Conservation (phyloP, 2,329 filamentous ascomycete genomes). For the Fusarium sp. region DNA sequence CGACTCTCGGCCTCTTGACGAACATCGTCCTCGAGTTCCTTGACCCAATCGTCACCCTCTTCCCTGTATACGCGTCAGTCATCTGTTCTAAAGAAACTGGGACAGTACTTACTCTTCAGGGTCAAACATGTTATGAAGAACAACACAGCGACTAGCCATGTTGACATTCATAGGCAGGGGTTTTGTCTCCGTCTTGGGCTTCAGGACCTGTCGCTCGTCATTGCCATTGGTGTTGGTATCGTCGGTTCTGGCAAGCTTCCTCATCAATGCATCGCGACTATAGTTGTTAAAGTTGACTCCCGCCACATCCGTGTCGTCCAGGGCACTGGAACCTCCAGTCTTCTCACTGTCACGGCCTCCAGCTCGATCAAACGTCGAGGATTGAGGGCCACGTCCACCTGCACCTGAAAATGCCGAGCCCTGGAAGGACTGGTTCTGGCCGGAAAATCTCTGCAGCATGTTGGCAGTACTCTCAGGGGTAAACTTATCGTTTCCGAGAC, state of each 20-base stretch:
- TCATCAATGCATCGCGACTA: constrained; percentile 98
- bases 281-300: constrained; percentile 99
- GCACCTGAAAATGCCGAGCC: constrained; percentile 92
- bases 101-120: constrained; percentile 80
- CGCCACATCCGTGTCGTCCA: constrained; percentile 97
- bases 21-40: constrained; percentile 94
- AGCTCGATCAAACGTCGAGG: constrained; percentile 90
- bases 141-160: constrained; percentile 92
- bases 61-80: constrained; percentile 70
- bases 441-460: constrained; percentile 91
- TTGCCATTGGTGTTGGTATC: constrained; percentile 75
- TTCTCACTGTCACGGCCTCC: constrained; percentile 92
- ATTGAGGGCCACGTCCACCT: constrained; percentile 86
- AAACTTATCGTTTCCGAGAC: constrained; percentile 99
- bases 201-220: constrained; percentile 78
- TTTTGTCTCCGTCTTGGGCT: constrained; percentile 83
- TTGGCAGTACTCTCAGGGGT: constrained; percentile 96
- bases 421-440: constrained; percentile 82
- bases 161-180: constrained; percentile 87
- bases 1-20: constrained; percentile 91
- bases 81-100: not conserved
- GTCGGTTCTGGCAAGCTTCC: constrained; percentile 96
- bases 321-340: constrained; percentile 88
- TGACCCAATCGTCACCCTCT: constrained; percentile 88
- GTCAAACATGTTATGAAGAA: constrained; percentile 96